Conservation (phyloP, 805 yeast genomes). For the Isabelozyma heimii region DNA sequence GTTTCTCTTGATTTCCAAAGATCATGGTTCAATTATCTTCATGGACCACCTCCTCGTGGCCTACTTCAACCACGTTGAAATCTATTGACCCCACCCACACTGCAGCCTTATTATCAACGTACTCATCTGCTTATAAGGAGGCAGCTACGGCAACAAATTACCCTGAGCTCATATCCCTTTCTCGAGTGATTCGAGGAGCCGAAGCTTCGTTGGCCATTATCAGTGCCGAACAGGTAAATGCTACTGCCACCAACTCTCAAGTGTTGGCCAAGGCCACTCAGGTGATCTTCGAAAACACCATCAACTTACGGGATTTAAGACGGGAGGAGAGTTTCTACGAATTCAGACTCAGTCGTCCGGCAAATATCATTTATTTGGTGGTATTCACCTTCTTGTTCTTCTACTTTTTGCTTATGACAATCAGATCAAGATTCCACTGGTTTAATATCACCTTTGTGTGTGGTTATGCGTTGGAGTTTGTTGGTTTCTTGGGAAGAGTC, state of each 20-base stretch:
- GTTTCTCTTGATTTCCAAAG: too few relatives aligned
- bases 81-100: constrained; percentile 22
- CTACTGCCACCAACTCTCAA: constrained; percentile 33
- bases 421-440: constrained; percentile 37
- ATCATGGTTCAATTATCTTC: background rate
- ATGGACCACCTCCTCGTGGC: constrained; percentile 4
- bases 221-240: constrained; percentile 31
- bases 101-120: constrained; percentile 16
- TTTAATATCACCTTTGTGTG: constrained; percentile 34
- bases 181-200: constrained; percentile 30
- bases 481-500: constrained; percentile 39
- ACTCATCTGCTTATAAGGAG: constrained; percentile 13
- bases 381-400: constrained; percentile 22
- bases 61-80: constrained; percentile 27
- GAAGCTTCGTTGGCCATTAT: constrained; percentile 35
- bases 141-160: constrained; percentile 7
- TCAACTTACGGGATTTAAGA: constrained; percentile 28
- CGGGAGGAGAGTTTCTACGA: constrained; percentile 27
- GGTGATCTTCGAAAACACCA: constrained; percentile 29
- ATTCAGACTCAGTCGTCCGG: constrained; percentile 21
- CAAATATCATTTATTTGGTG: constrained; percentile 29
- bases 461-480: constrained; percentile 34
- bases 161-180: constrained; percentile 16
- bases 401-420: constrained; percentile 23
- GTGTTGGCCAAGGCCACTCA: constrained; percentile 28